Evolutionary conservation across 495 filamentous ascomycete species (phyloP), one percentile per base, ranked within the genome.

Genomic region (Xylaria cubensis): DNA sequence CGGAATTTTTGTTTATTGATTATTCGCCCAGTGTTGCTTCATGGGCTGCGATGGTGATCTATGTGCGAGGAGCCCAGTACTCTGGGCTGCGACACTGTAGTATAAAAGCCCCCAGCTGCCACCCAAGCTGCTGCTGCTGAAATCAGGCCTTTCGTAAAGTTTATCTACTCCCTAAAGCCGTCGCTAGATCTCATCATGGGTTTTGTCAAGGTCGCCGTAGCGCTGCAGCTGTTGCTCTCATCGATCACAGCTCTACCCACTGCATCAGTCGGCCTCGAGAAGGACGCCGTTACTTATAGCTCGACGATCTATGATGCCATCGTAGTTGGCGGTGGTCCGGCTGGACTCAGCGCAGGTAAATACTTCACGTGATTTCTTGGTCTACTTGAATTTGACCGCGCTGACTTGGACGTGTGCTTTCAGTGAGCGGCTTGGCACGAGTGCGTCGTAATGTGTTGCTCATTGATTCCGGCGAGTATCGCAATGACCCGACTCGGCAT

Each of bases 401-500:
- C 68, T 70, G 46, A 70, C 56, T 15, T 29, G 10, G n/a, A 2
- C 36, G 32, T 55, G 12, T 44, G 29, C 19, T 39, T 50, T 32
- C n/a, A 73, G 64, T 87, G 32, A 90, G 88, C 73, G 86, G 85
- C 71, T 83, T 90, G 12, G 86, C 84, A 12, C 84, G 88, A 8
- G 87, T 89, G 13, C 82, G 84, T 6, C 80, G 88, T 7, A 85
- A 80, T 29, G 83, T 86, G 4, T 79, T 87, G 21, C 71, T 90
- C 63, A 86, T 89, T 73, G 88, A 90, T 75, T 87, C 84, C 46
- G 82, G 84, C 44, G 79, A 84, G 21, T 90, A 90, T 70, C 86
- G 87, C 69, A 90, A 90, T 75, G 83, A 68, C n/a, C 79, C 83
- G 5, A 88, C 87, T 0, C 75, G 85, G 32, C 82, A 87, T 58